Base-by-base conservation (phyloP, 306 rosid genomes). In the Rubus parviflorus region DNA sequence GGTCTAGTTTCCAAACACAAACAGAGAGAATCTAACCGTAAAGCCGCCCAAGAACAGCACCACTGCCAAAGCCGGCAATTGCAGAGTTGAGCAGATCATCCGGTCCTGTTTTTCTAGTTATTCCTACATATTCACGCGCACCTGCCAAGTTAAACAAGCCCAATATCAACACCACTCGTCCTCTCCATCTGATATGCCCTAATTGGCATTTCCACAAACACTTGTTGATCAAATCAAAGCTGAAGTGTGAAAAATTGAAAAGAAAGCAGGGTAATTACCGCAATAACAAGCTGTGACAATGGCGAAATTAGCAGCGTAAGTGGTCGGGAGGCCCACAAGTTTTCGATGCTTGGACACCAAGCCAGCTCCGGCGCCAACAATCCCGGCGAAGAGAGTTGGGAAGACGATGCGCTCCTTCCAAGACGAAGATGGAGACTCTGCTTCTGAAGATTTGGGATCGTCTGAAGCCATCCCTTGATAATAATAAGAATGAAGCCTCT, bases 21-120 rank as follows among this genome's bases (percentile, higher is more conserved):
- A 37, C 11, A 48, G 3, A 58, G 48, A 45, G 47, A 87, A 83
- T 72, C 70, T 76, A 74, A 95, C 99, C 96, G 80, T 95, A 93
- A 51, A 95, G 82, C 68, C 96, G 99, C 43, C 99, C 99, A 13
- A 92, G 92, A 81, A 95, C 67, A 75, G 94, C 92, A 83, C 99
- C 99, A 30, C 89, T 88, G 47, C 94, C 97, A 72, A 92, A 86
- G 62, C 98, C 99, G 0, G 98, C 99, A 61, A 88, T 75, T 16
- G 85, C 93, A 58, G 97, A 92, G 85, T 86, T 91, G 75, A 84
- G 71, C 48, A 90, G 84, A 78, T 95, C 98, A 70, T 88, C 90
- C 22, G 89, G 89, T 73, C 90, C 94, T 47, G 97, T 88, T 82
- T 90, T 87, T 74, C 97, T 88, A 51, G 87, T 83, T 67, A 84